phyloP scores from a whole-genome alignment of 805 yeast genomes.

The Suhomyces sp. region DNA sequence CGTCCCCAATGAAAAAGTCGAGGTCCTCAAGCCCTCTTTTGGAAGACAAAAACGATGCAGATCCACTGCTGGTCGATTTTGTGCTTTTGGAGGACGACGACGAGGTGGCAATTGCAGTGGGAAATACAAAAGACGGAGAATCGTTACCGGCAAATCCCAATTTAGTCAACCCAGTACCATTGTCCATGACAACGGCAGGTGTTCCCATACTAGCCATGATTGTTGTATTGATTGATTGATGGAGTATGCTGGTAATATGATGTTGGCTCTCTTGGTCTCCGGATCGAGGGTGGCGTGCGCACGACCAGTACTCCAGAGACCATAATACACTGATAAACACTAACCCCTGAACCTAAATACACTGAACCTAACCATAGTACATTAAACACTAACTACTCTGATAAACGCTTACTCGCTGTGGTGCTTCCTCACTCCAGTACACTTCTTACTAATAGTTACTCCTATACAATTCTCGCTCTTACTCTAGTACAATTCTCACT shows the following conservation, averaged over 20 bases:
- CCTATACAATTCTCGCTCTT: too few species aligned
- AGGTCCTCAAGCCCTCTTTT: slow-evolving; percentile 92
- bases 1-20: slow-evolving; percentile 94
- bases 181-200: slow-evolving; percentile 97
- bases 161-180: slow-evolving; percentile 97
- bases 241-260: background rate
- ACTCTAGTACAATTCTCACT: too few species aligned
- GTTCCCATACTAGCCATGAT: slow-evolving; percentile 63
- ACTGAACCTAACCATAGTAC: too few species aligned
- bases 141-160: slow-evolving; percentile 98
- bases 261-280: background rate
- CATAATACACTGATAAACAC: too few species aligned
- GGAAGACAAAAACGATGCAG: slow-evolving; percentile 50
- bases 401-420: too few species aligned
- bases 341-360: too few species aligned
- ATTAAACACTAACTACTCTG: too few species aligned
- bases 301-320: background rate
- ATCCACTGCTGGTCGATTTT: slow-evolving; percentile 32
- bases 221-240: background rate
- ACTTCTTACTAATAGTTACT: too few species aligned
- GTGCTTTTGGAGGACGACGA: slow-evolving; percentile 40
- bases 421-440: too few species aligned
- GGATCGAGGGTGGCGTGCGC: background rate
- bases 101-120: slow-evolving; percentile 92
- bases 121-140: slow-evolving; percentile 94